Evolutionary conservation across 1,284 basidiomycete species (phyloP), one percentile per base, ranked within the genome.

Genomic region (Ustilago vetiveriae): DNA sequence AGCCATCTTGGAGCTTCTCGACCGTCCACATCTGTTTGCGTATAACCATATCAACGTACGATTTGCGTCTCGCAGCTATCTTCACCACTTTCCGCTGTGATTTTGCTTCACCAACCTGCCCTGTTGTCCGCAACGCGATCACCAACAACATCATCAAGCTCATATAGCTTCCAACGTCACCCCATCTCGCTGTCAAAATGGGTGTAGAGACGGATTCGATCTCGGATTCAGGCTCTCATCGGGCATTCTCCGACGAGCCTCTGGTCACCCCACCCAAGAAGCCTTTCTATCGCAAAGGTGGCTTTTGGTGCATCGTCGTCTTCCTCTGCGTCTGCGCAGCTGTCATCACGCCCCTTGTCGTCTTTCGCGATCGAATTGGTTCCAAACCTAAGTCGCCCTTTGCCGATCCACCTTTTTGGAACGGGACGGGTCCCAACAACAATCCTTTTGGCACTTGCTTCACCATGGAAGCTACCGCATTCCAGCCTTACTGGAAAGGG

Each of bases 371-470:
- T 17, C 46, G 55, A 11, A 46, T 68, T 3, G 30, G 35, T 7
- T 14, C 45, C 16, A 33, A 36, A 6, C 19, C 49, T 3, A 44
- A 19, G 10, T 44, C 49, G 4, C 43, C 56, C 10, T 51, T 32
- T 21, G 49, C 44, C 36, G 49, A 69, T 6, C 65, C 50, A 42
- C 66, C 66, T 0, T 59, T 69, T 37, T 69, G 66, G 66, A 69
- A 69, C 39, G 66, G 66, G 8, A 63, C 59, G 11, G 66, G 66
- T 19, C 66, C 66, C 7, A 69, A 59, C 51, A 19, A 55, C 23
- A 69, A 69, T 24, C 66, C 66, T 0, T 69, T 69, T 30, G 66
- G 66, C 41, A 63, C 59, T 1, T 63, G 59, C 48, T 69, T 69
- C 44, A 69, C 58, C 11, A 50, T 63, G 22, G 53, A 59, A 33